Base-by-base conservation (phyloP, 208 protist genomes). In the Leishmania amazonensis region DNA sequence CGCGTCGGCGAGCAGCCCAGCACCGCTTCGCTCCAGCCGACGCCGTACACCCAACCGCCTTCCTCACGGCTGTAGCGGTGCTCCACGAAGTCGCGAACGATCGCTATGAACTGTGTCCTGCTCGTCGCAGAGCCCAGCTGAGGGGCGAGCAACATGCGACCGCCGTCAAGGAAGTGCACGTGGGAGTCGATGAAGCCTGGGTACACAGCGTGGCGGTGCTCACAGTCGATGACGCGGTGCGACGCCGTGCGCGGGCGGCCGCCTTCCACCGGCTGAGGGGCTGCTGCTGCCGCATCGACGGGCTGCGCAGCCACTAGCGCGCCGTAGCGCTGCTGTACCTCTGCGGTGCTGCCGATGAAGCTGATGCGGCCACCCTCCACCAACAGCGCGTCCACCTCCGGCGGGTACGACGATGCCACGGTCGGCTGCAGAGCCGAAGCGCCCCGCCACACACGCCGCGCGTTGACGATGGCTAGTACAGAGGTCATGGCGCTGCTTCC, bases 161-260 rank as follows among this genome's bases (percentile, higher is more conserved):
- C 87, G 24, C 89, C 91, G 60, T 91, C 86, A 17, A 95, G 62
- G 75, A 95, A 86, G 81, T 93, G 89, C 54, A 89, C 83, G 75
- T 95, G 91, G 21, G 88, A 87, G 78, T 95, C 91, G 57, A 93
- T 91, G 78, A 95, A 92, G 51, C 91, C 91, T 24, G 91, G 91
- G 79, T 88, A 86, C 1, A 93, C 71, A 54, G 79, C 65, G 64
- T 82, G 77, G 72, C 76, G 76, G 73, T 84, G 72, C 68, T 77
- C 75, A 73, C 89, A 90, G 84, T 93, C 89, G 73, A 93, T 88
- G 74, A 86, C 15, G 67, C 85, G 85, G 54, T 85, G 78, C 17
- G 70, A 77, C 24, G 75, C 73, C 21, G 53, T n/a, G 35, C 87
- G 81, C 28, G 76, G 51, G 15, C 89, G 86, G 35, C 88, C 87